Evolutionary conservation across 2,329 filamentous ascomycete species (phyloP).

Genomic region (Drechslerella coelobrocha): DNA sequence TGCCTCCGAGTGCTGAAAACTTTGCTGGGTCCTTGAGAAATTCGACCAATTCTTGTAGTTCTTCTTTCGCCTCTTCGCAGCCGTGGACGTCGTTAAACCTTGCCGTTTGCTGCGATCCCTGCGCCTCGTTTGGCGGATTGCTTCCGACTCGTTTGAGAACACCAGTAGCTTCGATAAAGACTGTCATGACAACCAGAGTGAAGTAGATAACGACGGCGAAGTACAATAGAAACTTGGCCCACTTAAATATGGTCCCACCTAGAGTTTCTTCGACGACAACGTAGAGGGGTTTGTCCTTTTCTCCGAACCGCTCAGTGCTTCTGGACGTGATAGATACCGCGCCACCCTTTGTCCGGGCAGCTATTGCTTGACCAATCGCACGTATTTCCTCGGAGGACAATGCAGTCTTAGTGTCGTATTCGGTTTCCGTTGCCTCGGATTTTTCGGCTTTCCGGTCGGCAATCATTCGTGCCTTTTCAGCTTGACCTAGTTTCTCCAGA

Average conservation of each 20-base stretch:
- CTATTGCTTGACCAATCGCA: constrained; percentile 81
- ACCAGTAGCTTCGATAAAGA: constrained; percentile 81
- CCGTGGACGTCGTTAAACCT: constrained; percentile 94
- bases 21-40: constrained; percentile 92
- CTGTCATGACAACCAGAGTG: constrained; percentile 76
- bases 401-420: constrained; percentile 58
- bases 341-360: constrained; percentile 72
- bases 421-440: constrained; percentile 60
- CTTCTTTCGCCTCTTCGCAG: constrained; percentile 97
- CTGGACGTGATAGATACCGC: constrained; percentile 66
- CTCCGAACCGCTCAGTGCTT: constrained; percentile 64
- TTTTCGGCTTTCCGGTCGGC: constrained; percentile 57
- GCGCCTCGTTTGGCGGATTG: constrained; percentile 78
- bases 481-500: constrained; percentile 59
- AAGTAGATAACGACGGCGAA: constrained; percentile 82
- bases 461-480: constrained; percentile 56
- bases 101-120: constrained; percentile 88
- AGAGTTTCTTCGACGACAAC: constrained; percentile 93
- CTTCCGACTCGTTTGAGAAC: constrained; percentile 79
- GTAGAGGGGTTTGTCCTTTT: constrained; percentile 85
- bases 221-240: constrained; percentile 83
- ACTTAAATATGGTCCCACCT: constrained; percentile 80
- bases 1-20: constrained; percentile 92
- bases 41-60: constrained; percentile 94
- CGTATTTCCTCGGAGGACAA: constrained; percentile 67